Percentiles rank a stretch among this genome's conserved stretches.
Conservation (phyloP, 2,329 filamentous ascomycete genomes). For the Diaporthe vaccinii region DNA sequence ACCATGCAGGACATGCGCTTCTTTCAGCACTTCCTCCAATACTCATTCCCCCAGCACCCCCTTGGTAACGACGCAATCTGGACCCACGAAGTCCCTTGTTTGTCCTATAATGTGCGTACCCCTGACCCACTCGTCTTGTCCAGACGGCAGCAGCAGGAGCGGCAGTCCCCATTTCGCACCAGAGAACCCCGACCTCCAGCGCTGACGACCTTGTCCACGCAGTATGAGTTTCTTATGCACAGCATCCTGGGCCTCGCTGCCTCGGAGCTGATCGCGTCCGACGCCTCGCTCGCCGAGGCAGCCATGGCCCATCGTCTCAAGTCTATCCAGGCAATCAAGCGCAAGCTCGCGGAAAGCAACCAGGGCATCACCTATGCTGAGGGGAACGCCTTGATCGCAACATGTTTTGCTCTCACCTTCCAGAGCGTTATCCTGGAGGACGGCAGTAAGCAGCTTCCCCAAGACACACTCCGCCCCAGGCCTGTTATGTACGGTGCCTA, state of each 20-base stretch:
- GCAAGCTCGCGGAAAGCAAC: constrained; percentile 57
- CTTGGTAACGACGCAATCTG: constrained; percentile 76
- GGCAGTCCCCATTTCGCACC: not conserved
- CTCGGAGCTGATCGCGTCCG: constrained; percentile 70
- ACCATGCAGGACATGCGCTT: constrained; percentile 76
- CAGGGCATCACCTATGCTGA: constrained; percentile 56
- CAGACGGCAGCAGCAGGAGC: constrained; percentile 8
- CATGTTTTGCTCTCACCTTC: constrained; percentile 71
- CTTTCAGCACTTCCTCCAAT: constrained; percentile 75
- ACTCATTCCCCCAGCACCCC: constrained; percentile 74
- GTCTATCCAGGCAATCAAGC: constrained; percentile 74
- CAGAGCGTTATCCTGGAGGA: constrained; percentile 71
- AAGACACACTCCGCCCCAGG: not conserved
- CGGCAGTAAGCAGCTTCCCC: constrained; percentile 49
- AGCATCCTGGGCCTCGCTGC: constrained; percentile 77
- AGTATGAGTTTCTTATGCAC: constrained; percentile 79
- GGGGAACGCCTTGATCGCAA: constrained; percentile 70
- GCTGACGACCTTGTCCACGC: constrained; percentile 24
- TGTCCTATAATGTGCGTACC: constrained; percentile 72
- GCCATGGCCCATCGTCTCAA: constrained; percentile 76
- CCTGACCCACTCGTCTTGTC: not conserved
- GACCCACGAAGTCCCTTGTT: constrained; percentile 75
- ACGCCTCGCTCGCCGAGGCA: constrained; percentile 64
- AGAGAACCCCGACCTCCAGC: constrained; percentile 22
- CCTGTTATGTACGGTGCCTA: no score